Evolutionary conservation across 371 early-diverging fungal genomes (phyloP).

Genomic region (Vairimorpha ceranae): DNA sequence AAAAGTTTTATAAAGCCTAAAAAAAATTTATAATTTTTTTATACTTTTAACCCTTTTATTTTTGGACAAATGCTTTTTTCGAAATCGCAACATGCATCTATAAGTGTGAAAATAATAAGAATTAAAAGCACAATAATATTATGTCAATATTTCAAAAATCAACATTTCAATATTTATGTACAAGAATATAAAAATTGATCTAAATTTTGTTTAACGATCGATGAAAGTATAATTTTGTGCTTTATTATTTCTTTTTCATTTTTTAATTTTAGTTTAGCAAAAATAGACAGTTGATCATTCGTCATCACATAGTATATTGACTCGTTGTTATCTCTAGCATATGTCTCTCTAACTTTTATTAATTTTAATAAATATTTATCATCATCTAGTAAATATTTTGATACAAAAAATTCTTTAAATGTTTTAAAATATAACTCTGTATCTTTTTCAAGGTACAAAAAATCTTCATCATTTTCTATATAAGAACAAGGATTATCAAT

Average conservation of each 20-base stretch:
- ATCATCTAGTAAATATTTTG: not conserved
- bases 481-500: not conserved
- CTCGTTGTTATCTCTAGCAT: slow-evolving; percentile 58
- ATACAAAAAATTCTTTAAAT: not conserved
- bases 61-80: not conserved
- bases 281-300: slow-evolving; percentile 44
- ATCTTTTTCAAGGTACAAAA: not conserved
- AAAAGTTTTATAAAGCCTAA: no score
- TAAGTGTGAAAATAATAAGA: no score
- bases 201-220: slow-evolving; percentile 51
- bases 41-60: no score
- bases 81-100: not conserved
- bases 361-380: slow-evolving; percentile 13
- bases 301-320: slow-evolving; percentile 55
- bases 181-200: slow-evolving; percentile 55
- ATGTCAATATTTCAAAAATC: no score
- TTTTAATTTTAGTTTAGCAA: slow-evolving; percentile 36
- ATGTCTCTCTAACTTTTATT: slow-evolving; percentile 48
- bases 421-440: not conserved
- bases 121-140: no score
- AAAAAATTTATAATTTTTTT: not conserved
- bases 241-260: slow-evolving; percentile 39
- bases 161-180: not conserved
- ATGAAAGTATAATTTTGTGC: slow-evolving; percentile 34
- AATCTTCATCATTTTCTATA: slow-evolving; percentile 3